A percentile compares a stretch with the other conserved stretches of the same genome.
Conservation (phyloP, 176 grass and related monocot species). For the Oryza punctata region DNA sequence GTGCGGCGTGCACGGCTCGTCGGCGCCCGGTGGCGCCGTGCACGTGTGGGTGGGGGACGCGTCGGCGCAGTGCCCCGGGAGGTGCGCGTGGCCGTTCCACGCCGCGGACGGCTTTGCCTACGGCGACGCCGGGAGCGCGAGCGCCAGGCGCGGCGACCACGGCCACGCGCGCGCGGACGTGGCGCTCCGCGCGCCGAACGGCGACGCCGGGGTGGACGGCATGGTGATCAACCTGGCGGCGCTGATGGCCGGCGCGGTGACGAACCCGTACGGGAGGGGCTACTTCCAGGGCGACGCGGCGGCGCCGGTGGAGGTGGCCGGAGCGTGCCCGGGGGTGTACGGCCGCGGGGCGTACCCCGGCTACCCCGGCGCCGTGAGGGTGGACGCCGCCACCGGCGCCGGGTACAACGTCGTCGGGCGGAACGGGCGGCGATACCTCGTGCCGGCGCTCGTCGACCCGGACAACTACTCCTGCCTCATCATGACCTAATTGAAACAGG, state of each 20-base stretch:
- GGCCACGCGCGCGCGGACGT: conserved; percentile 28
- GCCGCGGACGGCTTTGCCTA: conserved; percentile 33
- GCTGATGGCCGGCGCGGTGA: conserved; percentile 71
- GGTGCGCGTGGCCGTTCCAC: conserved; percentile 90
- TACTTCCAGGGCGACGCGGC: conserved; percentile 69
- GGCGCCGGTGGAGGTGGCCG: conserved; percentile 68
- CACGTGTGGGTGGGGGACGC: conserved; percentile 83
- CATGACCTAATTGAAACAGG: conserved; percentile 12
- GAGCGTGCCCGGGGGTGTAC: conserved; percentile 54
- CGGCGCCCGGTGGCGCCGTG: not conserved
- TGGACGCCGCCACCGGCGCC: conserved; percentile 52
- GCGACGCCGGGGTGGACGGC: conserved; percentile 65
- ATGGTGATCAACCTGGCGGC: conserved; percentile 84
- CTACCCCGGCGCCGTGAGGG: conserved; percentile 55
- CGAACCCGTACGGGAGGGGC: conserved; percentile 73
- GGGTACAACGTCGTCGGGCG: conserved; percentile 85
- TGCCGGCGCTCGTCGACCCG: conserved; percentile 74
- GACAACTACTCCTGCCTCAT: conserved; percentile 57
- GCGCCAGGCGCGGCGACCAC: not conserved
- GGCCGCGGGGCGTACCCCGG: conserved; percentile 67
- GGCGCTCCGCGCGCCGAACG: conserved; percentile 60
- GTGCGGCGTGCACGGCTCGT: conserved; percentile 58
- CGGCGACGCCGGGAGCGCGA: not conserved
- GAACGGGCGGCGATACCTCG: conserved; percentile 82
- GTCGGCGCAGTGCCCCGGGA: conserved; percentile 63